Evolutionary conservation across 331 rosid genomes (phyloP).

Genomic region (Malus hybrid): DNA sequence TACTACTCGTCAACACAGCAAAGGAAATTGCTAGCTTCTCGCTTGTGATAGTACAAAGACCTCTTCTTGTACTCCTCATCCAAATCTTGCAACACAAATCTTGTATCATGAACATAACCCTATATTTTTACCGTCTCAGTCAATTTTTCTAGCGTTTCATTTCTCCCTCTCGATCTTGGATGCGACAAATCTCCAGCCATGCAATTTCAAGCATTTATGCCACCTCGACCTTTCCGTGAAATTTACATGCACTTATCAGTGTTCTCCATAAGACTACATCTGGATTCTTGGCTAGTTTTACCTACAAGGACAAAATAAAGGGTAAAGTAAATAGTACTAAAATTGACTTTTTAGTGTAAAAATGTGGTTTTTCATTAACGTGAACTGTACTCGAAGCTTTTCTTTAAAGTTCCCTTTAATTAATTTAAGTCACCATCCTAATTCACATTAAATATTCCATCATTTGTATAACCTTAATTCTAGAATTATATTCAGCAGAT

Average conservation of each 20-base stretch:
- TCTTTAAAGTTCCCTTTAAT: no score
- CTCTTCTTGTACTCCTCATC: constrained; percentile 42
- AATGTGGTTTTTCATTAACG: no score
- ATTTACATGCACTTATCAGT: constrained; percentile 41
- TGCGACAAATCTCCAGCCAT: constrained; percentile 70
- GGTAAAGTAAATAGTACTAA: no score
- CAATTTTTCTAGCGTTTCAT: constrained; percentile 32
- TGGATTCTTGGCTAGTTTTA: constrained; percentile 34
- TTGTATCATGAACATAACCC: constrained; percentile 60
- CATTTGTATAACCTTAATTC: no score
- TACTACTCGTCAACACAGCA: constrained; percentile 47
- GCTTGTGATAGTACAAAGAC: constrained; percentile 48
- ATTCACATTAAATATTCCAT: no score
- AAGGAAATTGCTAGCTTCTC: constrained; percentile 63
- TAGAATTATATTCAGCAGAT: no score
- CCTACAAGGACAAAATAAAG: no score
- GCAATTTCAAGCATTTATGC: constrained; percentile 48
- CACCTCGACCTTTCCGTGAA: constrained; percentile 54
- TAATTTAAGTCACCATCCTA: no score
- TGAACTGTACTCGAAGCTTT: no score
- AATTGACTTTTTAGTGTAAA: no score
- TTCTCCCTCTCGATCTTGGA: constrained; percentile 38
- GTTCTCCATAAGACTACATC: constrained; percentile 67
- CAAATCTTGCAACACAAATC: constrained; percentile 53
- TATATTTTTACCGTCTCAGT: constrained; percentile 30